phyloP scores from a whole-genome alignment of 2,329 filamentous ascomycete species.

The Aspergillus japonicus region DNA sequence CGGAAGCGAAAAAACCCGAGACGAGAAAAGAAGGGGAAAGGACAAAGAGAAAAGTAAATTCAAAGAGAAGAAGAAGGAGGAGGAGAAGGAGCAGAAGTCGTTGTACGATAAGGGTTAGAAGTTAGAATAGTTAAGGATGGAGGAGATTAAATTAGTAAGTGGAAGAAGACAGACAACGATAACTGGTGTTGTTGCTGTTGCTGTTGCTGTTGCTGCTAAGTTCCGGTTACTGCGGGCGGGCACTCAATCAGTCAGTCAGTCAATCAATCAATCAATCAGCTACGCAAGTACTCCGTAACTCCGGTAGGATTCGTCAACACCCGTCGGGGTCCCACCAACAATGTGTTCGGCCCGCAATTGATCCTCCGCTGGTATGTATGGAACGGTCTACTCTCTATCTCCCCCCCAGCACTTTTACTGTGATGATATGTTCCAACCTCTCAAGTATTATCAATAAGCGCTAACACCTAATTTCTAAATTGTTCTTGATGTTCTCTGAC shows the following conservation, averaged over 20 bases:
- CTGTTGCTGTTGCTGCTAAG: too few species aligned
- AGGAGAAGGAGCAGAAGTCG: not conserved
- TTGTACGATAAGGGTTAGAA: too few species aligned
- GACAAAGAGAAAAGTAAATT: not conserved
- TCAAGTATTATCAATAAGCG: too few species aligned
- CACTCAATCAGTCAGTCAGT: too few species aligned
- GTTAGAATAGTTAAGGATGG: not conserved
- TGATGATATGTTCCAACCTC: too few species aligned
- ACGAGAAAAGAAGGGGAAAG: not conserved
- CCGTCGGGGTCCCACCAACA: constrained; percentile 6
- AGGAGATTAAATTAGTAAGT: not conserved
- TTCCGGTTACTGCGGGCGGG: constrained; percentile 3
- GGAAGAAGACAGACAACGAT: not conserved
- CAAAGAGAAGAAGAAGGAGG: not conserved
- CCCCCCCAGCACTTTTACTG: too few species aligned
- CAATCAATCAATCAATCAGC: not conserved
- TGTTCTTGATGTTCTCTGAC: too few species aligned
- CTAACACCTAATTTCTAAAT: too few species aligned
- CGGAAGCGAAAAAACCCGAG: not conserved
- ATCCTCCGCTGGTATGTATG: not conserved
- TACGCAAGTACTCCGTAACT: constrained; percentile 4
- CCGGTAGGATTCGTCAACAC: not conserved
- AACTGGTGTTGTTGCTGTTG: not conserved
- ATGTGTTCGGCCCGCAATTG: constrained; percentile 6
- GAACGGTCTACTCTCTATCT: too few species aligned